A percentile compares a stretch with the other conserved stretches of the same genome.
These are phyloP conservation scores for Candida chilensis DNA, from an alignment of 805 yeast genomes.

Conservation along the genomic window DNA sequence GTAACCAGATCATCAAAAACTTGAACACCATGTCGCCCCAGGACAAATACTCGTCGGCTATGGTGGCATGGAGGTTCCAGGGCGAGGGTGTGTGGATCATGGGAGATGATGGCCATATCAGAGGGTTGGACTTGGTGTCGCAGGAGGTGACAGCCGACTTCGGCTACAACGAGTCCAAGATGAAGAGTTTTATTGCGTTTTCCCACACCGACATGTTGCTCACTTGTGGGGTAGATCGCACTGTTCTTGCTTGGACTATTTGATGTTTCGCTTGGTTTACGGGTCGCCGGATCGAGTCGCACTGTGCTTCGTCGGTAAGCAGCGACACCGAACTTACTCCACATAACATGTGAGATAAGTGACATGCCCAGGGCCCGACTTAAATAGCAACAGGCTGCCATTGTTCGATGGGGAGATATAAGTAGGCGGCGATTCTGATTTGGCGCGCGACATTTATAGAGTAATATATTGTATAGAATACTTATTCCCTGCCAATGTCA, in stretches of 20 bases:
- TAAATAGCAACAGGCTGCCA: not conserved
- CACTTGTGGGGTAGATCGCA: too few species aligned
- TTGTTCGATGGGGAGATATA: not conserved
- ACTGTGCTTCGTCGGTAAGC: too few species aligned
- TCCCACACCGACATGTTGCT: too few species aligned
- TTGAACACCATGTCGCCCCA: conserved; percentile 51
- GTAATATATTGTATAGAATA: not conserved
- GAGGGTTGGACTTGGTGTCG: conserved; percentile 61
- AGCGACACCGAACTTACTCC: not conserved
- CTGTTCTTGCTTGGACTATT: too few species aligned
- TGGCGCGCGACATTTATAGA: too few species aligned
- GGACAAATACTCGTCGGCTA: conserved; percentile 52
- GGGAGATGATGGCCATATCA: conserved; percentile 58
- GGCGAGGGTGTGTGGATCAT: conserved; percentile 54
- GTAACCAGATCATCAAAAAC: conserved; percentile 18
- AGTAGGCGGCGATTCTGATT: too few species aligned
- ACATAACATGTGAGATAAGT: not conserved
- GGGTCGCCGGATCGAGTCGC: too few species aligned
- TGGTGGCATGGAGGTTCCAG: conserved; percentile 32
- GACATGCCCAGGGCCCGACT: not conserved
- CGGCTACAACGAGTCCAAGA: too few species aligned
- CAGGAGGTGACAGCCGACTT: too few species aligned
- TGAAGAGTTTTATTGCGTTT: too few species aligned
- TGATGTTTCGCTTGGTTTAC: too few species aligned
- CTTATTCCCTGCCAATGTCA: conserved; percentile 24